Conservation (phyloP, 148 eudicot genomes). For the Camellia lanceoleosa region DNA sequence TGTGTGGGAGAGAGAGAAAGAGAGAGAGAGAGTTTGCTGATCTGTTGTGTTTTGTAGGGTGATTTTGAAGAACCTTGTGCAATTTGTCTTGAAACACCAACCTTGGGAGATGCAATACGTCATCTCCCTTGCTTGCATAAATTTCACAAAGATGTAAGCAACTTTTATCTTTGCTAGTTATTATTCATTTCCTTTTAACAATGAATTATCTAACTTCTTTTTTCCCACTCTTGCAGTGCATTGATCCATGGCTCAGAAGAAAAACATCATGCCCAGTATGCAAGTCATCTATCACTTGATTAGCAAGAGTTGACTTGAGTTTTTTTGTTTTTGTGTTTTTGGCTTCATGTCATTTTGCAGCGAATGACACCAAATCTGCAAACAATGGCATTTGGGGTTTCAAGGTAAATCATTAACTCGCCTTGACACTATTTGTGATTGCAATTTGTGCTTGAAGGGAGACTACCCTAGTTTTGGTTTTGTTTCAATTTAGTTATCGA, state of each 20-base stretch:
- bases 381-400: background rate
- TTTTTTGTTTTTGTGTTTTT: background rate
- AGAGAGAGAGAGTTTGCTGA: background rate
- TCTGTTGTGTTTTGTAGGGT: conserved; percentile 41
- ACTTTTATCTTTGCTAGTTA: background rate
- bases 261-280: conserved; percentile 83
- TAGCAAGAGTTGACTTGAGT: background rate
- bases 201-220: background rate
- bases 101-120: conserved; percentile 72
- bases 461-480: background rate
- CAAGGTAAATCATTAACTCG: background rate
- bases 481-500: background rate
- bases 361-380: conserved; percentile 5
- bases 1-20: too few relatives aligned
- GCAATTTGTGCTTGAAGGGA: background rate
- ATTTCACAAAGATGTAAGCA: conserved; percentile 91
- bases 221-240: conserved; percentile 57
- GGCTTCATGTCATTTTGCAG: background rate
- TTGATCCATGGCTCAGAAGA: conserved; percentile 95
- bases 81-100: conserved; percentile 83
- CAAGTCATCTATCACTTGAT: conserved; percentile 74
- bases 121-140: conserved; percentile 97
- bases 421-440: conserved; percentile 1
- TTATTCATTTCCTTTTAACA: background rate
- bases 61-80: conserved; percentile 71